phyloP scores from a whole-genome alignment of 108 stramenopile species.

The Cyclostephanos invisitatus region DNA sequence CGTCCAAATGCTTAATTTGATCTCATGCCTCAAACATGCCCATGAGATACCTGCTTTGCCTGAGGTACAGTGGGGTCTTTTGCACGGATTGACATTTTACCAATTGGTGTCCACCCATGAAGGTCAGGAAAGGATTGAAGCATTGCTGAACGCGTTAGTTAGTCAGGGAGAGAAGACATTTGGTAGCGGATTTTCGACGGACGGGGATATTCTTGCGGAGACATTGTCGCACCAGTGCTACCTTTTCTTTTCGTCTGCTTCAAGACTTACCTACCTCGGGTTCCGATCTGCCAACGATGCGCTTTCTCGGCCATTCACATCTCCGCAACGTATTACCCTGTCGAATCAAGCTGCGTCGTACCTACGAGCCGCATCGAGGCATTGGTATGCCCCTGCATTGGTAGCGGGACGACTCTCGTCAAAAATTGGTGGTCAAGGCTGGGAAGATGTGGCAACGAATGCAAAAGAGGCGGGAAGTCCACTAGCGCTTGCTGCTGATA shows the following conservation, averaged over 20 bases:
- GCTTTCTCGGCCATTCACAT: conserved; percentile 35
- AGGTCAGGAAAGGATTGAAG: conserved; percentile 80
- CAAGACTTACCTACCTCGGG: conserved; percentile 78
- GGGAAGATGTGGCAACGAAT: conserved; percentile 51
- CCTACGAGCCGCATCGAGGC: conserved; percentile 68
- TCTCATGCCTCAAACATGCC: conserved; percentile 66
- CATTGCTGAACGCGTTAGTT: conserved; percentile 72
- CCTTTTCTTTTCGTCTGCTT: conserved; percentile 85
- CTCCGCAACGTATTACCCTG: conserved; percentile 41
- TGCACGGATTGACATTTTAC: conserved; percentile 75
- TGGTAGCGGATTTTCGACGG: conserved; percentile 42
- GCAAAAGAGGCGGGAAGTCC: conserved; percentile 72
- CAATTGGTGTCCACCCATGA: conserved; percentile 66
- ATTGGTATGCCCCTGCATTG: conserved; percentile 74
- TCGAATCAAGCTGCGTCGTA: conserved; percentile 56
- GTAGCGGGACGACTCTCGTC: conserved; percentile 68
- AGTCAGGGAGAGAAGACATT: conserved; percentile 49
- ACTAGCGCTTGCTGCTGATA: conserved; percentile 70
- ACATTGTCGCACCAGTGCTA: conserved; percentile 75
- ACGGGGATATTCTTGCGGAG: conserved; percentile 66
- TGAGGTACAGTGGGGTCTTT: conserved; percentile 83
- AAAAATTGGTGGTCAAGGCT: conserved; percentile 28
- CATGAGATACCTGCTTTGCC: conserved; percentile 67
- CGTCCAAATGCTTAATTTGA: conserved; percentile 71
- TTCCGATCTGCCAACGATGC: conserved; percentile 76